A percentile compares a stretch with the other conserved stretches of the same genome.
These are phyloP conservation scores for Metarhizium rileyi DNA, from an alignment of 2,329 filamentous ascomycete genomes.

Conservation along the genomic window DNA sequence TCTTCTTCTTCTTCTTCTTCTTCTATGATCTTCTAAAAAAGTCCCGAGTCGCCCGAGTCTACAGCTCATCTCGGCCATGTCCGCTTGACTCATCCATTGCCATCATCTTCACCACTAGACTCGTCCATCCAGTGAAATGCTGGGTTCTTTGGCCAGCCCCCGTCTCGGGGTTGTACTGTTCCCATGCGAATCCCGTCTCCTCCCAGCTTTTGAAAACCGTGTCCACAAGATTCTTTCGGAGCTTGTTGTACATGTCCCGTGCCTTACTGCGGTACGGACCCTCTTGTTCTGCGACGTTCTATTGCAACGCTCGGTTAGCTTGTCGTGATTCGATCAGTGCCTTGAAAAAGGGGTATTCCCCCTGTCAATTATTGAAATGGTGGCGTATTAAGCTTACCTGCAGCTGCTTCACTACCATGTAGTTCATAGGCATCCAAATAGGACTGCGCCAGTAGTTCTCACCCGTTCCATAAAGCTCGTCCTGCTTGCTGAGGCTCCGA, in stretches of 20 bases:
- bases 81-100: slow-evolving; percentile 64
- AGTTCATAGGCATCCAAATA: slow-evolving; percentile 95
- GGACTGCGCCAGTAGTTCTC: slow-evolving; percentile 98
- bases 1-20: no score
- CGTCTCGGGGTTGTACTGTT: slow-evolving; percentile 93
- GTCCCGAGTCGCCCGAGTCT: not conserved
- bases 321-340: not conserved
- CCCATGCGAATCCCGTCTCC: slow-evolving; percentile 93
- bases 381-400: slow-evolving; percentile 46
- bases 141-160: slow-evolving; percentile 90
- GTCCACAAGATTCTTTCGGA: slow-evolving; percentile 77
- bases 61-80: slow-evolving; percentile 39
- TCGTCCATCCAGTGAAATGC: slow-evolving; percentile 99
- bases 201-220: slow-evolving; percentile 85
- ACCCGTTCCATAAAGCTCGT: slow-evolving; percentile 74
- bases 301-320: slow-evolving; percentile 18
- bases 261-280: slow-evolving; percentile 64
- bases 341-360: not conserved
- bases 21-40: no score
- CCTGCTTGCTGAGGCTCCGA: slow-evolving; percentile 75
- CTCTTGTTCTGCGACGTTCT: slow-evolving; percentile 52
- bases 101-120: slow-evolving; percentile 95
- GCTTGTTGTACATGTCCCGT: slow-evolving; percentile 60
- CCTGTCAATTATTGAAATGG: not conserved
- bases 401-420: slow-evolving; percentile 70